Evolutionary conservation across 129 eudicot genomes (phyloP).

Genomic region (Lactuca saligna): DNA sequence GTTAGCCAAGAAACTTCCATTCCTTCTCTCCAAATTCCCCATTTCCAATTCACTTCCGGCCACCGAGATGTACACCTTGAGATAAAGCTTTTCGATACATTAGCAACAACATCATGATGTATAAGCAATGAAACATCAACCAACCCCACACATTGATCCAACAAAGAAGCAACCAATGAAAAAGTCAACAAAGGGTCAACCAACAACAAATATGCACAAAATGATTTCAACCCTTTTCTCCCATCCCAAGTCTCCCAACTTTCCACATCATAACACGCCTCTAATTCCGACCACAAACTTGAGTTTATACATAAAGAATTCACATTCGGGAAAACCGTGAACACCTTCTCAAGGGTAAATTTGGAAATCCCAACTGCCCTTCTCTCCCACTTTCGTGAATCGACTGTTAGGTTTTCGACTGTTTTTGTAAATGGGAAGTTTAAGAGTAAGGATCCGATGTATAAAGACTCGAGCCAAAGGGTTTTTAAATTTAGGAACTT

Average conservation of each 20-base stretch:
- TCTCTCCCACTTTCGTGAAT: neutral
- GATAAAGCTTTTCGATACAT: slow-evolving; percentile 41
- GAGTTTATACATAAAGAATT: neutral
- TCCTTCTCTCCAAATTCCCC: slow-evolving; percentile 70
- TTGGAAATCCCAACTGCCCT: neutral
- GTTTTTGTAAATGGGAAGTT: neutral
- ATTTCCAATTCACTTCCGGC: slow-evolving; percentile 47
- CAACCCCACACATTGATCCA: slow-evolving; percentile 41
- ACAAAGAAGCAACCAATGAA: slow-evolving; percentile 33
- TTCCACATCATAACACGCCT: neutral
- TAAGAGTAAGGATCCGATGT: neutral
- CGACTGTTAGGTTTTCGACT: neutral
- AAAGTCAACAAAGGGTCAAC: slow-evolving; percentile 43
- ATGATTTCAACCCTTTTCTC: slow-evolving; percentile 40
- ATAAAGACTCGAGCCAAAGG: slow-evolving; percentile 47
- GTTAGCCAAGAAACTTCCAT: slow-evolving; percentile 47
- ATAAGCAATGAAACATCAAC: slow-evolving; percentile 35
- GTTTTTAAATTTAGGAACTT: slow-evolving; percentile 41
- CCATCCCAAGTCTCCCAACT: slow-evolving; percentile 26
- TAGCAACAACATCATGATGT: slow-evolving; percentile 52
- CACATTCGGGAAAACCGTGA: slow-evolving; percentile 5
- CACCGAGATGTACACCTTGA: slow-evolving; percentile 40
- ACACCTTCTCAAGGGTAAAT: slow-evolving; percentile 11
- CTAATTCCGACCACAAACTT: neutral
- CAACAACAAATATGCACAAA: slow-evolving; percentile 45